A percentile compares a stretch with the other conserved stretches of the same genome.
phyloP scores from a whole-genome alignment of 2,329 filamentous ascomycete species.

The Aspergillus eucalypticola region DNA sequence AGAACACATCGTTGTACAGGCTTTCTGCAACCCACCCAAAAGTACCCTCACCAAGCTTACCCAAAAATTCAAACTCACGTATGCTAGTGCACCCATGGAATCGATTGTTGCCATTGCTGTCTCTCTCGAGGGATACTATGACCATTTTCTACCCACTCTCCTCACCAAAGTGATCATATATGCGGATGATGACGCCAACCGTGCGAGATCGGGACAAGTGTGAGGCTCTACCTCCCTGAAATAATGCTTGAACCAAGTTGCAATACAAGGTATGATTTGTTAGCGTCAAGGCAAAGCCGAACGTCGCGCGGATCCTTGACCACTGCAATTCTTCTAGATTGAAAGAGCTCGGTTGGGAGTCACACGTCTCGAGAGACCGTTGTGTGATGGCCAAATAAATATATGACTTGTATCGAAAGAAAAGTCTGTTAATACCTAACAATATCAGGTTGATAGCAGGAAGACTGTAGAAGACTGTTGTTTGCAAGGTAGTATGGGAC shows the following conservation, averaged over 20 bases:
- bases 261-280: neutral
- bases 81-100: slow-evolving; percentile 77
- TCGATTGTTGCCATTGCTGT: slow-evolving; percentile 52
- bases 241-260: neutral
- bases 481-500: neutral
- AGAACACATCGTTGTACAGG: too few relatives aligned
- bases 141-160: slow-evolving; percentile 30
- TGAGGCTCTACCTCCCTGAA: neutral
- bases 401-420: neutral
- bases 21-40: slow-evolving; percentile 68
- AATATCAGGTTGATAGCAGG: neutral
- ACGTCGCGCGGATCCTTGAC: neutral
- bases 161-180: neutral
- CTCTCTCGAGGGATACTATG: slow-evolving; percentile 48
- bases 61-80: slow-evolving; percentile 43
- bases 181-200: neutral
- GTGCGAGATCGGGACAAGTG: neutral
- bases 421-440: neutral
- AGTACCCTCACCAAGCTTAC: slow-evolving; percentile 82
- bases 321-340: neutral
- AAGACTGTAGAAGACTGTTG: neutral
- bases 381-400: neutral
- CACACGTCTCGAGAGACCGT: neutral
- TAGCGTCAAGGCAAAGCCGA: neutral
- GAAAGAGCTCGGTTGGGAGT: neutral